A percentile compares a stretch with the other conserved stretches of the same genome.
These are phyloP conservation scores for Globisporangium acanthophoron DNA, from an alignment of 352 stramenopile genomes.

Conservation along the genomic window DNA sequence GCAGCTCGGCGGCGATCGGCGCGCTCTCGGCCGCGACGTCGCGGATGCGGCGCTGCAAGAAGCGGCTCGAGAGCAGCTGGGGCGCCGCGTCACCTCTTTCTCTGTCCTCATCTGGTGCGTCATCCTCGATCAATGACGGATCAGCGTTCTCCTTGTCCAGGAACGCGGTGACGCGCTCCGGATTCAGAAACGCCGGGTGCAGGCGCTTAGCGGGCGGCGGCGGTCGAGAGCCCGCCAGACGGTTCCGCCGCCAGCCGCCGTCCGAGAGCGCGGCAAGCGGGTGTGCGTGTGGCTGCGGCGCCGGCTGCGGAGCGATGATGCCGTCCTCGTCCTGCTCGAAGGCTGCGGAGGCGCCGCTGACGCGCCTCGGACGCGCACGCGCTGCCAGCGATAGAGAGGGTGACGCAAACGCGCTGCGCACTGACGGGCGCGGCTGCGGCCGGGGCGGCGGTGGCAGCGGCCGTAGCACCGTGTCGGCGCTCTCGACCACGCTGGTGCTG, in stretches of 20 bases:
- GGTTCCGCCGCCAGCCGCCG: slow-evolving; percentile 1
- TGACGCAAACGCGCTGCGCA: background rate
- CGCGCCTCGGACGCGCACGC: background rate
- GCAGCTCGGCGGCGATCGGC: slow-evolving; percentile 12
- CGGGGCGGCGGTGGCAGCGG: slow-evolving; percentile 45
- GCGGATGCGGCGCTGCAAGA: slow-evolving; percentile 29
- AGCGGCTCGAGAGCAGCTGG: slow-evolving; percentile 33
- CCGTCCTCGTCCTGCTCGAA: slow-evolving; percentile 18
- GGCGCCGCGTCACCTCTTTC: background rate
- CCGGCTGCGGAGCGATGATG: slow-evolving; percentile 20
- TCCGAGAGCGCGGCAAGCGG: slow-evolving; percentile 29
- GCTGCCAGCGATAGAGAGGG: background rate
- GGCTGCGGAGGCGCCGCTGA: background rate
- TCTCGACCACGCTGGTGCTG: background rate
- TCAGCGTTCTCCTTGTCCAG: slow-evolving; percentile 12
- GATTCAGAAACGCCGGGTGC: slow-evolving; percentile 53
- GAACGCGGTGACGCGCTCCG: slow-evolving; percentile 32
- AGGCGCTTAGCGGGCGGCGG: slow-evolving; percentile 26
- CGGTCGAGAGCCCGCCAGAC: slow-evolving; percentile 8
- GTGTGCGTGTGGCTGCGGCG: slow-evolving; percentile 49
- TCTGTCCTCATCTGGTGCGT: background rate
- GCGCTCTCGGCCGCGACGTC: slow-evolving; percentile 4
- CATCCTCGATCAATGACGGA: background rate
- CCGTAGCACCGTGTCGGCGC: slow-evolving; percentile 32
- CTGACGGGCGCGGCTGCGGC: slow-evolving; percentile 24